Conservation (phyloP, 1,284 basidiomycete species). For the Abortiporus biennis region DNA sequence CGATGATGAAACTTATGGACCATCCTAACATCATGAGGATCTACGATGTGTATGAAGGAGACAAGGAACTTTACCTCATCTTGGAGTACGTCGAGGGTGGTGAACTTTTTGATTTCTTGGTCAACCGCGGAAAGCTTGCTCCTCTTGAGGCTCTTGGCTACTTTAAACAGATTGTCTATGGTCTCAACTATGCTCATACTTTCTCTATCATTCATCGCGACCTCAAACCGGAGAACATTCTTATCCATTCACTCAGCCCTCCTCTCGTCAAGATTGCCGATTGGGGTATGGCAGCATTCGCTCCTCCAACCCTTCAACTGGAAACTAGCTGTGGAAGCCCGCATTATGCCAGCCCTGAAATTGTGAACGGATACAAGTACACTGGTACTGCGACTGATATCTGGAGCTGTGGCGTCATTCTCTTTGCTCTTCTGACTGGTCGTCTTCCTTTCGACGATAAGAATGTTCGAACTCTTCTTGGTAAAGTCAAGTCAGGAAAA, state of each 20-base stretch:
- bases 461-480: slow-evolving; percentile 74
- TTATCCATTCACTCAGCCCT: slow-evolving; percentile 79
- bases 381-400: slow-evolving; percentile 92
- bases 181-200: slow-evolving; percentile 95
- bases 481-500: slow-evolving; percentile 88
- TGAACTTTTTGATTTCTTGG: slow-evolving; percentile 97
- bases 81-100: slow-evolving; percentile 98
- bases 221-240: slow-evolving; percentile 96
- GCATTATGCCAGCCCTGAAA: slow-evolving; percentile 97
- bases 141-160: slow-evolving; percentile 85
- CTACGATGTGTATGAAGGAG: slow-evolving; percentile 96
- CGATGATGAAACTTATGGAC: slow-evolving; percentile 99
- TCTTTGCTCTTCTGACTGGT: slow-evolving; percentile 85
- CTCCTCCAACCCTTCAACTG: slow-evolving; percentile 74
- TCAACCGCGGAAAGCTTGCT: slow-evolving; percentile 81
- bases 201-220: slow-evolving; percentile 99
- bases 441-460: slow-evolving; percentile 88
- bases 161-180: slow-evolving; percentile 97
- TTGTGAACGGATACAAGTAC: slow-evolving; percentile 93
- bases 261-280: slow-evolving; percentile 96
- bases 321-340: slow-evolving; percentile 97
- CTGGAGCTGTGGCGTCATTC: slow-evolving; percentile 90
- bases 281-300: slow-evolving; percentile 98
- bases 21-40: slow-evolving; percentile 96
- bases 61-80: slow-evolving; percentile 88